A percentile compares a stretch with the other conserved stretches of the same genome.
Conservation (phyloP, 23 red algal genomes). For the Chondrus crispus region DNA sequence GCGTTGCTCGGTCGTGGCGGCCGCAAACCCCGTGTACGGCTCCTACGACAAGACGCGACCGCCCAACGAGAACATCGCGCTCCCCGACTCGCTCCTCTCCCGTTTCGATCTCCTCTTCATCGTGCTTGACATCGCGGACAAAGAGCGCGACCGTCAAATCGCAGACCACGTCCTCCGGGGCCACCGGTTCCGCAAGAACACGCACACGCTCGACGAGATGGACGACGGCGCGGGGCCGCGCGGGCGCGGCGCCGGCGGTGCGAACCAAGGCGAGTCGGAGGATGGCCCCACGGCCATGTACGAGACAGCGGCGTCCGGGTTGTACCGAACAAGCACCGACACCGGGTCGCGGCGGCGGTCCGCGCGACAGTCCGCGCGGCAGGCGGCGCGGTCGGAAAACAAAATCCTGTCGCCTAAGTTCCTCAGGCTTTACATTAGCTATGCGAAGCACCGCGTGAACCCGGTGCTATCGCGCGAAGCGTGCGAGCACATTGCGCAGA, state of each 20-base stretch:
- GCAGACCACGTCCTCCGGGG: conserved; percentile 88
- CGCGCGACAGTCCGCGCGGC: conserved; percentile 19
- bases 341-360: neutral
- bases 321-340: neutral
- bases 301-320: conserved; percentile 46
- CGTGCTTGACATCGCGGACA: conserved; percentile 82
- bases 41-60: conserved; percentile 87
- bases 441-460: conserved; percentile 77
- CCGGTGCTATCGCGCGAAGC: conserved; percentile 69
- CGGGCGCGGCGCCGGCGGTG: conserved; percentile 3
- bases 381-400: conserved; percentile 38
- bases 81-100: conserved; percentile 96
- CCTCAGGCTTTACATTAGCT: conserved; percentile 91
- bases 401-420: conserved; percentile 84
- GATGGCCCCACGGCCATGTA: conserved; percentile 49
- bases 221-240: conserved; percentile 4
- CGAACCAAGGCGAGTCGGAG: conserved; percentile 28
- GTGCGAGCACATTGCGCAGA: conserved; percentile 66
- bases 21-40: conserved; percentile 96
- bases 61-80: conserved; percentile 94
- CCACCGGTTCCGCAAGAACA: conserved; percentile 67
- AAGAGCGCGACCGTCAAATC: conserved; percentile 79
- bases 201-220: conserved; percentile 39
- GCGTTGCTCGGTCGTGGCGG: conserved; percentile 96
- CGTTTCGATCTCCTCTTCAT: conserved; percentile 99